Evolutionary conservation across 2,329 filamentous ascomycete genomes (phyloP), one percentile per base, ranked within the genome.

Genomic region (Fusarium multiceps): DNA sequence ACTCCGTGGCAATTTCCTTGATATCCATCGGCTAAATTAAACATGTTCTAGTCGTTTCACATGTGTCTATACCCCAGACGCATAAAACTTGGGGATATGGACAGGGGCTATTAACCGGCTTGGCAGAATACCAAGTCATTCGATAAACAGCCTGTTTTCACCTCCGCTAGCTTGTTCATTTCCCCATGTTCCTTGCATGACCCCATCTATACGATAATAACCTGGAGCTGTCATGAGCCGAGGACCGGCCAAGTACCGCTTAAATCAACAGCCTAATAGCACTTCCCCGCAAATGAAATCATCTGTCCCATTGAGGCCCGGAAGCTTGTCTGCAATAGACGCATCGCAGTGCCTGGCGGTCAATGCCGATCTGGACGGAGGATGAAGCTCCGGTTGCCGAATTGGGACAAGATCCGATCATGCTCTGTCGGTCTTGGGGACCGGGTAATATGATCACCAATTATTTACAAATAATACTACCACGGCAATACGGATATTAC

Each of bases 101-200:
- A 21, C 42, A 28, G 14, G 58, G 58, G 14, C 25, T 3, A 63
- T 63, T 63, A 63, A 20, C 60, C 60, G 60, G 48, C 60, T 48
- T 40, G 60, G 48, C 49, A 48, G 9, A 20, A 25, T 2, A n/a
- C 4, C 16, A 37, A 37, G 34, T 37, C 10, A 37, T 7, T n/a
- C 34, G 34, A 37, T 37, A 37, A 37, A n/a, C 34, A 37, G 34
- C 3, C 34, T 37, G 34, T 34, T 34, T 9, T 34, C 7, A 3
- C 14, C 30, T 34, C 14, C 16, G 18, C 14, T 27, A 30, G 6
- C 20, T 11, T 20, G 16, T 9, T 4, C 20, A 25, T 32, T 13
- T 50, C 34, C 14, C 28, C 20, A 16, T 30, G 56, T 59, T 20
- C 57, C 43, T 61, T 45, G 56, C 46, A 54, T 46, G 25, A 40